A percentile compares a stretch with the other conserved stretches of the same genome.
Evolutionary conservation across 2,329 filamentous ascomycete genomes (phyloP).

Genomic region (Curvularia verruculosa): DNA sequence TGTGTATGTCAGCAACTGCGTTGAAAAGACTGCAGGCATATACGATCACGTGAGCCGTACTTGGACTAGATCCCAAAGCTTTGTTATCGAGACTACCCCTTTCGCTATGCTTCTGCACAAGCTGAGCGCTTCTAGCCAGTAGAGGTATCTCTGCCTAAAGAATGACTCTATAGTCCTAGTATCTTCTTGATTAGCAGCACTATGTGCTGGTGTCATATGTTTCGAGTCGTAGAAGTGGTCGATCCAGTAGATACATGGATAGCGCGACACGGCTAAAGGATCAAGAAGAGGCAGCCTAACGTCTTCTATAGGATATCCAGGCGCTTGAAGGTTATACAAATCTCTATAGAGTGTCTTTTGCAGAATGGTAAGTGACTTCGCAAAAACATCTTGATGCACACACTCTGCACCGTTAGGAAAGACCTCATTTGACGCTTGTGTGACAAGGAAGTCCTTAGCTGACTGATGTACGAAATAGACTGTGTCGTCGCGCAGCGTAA

Average conservation of each 20-base stretch:
- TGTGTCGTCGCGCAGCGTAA: slow-evolving; percentile 18
- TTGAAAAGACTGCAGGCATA: too few species aligned
- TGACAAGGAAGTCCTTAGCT: slow-evolving; percentile 51
- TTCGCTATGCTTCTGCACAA: slow-evolving; percentile 20
- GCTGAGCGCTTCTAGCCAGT: slow-evolving; percentile 23
- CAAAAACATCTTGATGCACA: background rate
- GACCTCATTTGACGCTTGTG: background rate
- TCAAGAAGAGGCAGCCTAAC: slow-evolving; percentile 15
- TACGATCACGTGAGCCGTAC: background rate
- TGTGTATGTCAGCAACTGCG: background rate
- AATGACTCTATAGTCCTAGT: background rate
- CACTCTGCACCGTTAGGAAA: slow-evolving; percentile 15
- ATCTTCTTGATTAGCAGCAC: background rate
- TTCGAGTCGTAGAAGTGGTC: slow-evolving; percentile 37
- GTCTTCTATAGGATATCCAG: background rate
- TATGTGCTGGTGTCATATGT: background rate
- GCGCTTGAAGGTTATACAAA: background rate
- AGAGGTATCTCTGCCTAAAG: background rate
- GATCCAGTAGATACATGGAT: slow-evolving; percentile 44
- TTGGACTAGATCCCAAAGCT: background rate
- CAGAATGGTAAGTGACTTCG: background rate
- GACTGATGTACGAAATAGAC: slow-evolving; percentile 52
- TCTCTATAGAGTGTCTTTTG: background rate
- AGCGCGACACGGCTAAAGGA: slow-evolving; percentile 29
- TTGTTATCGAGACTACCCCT: slow-evolving; percentile 19